These are phyloP conservation scores for Dioszegia crocea DNA, from an alignment of 768 basidiomycete genomes.

Conservation along the genomic window DNA sequence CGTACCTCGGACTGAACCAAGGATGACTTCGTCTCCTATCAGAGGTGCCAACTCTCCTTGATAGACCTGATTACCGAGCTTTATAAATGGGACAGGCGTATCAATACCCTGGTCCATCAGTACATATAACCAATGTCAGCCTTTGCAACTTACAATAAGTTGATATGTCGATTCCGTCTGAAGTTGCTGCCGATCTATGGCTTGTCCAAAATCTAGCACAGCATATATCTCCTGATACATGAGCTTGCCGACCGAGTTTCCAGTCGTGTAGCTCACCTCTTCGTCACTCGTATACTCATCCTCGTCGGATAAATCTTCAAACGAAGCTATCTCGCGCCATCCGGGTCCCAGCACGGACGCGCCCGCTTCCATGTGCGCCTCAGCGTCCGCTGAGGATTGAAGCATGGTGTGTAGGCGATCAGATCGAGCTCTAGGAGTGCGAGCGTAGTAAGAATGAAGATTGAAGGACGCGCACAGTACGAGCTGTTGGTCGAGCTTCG, in stretches of 20 bases:
- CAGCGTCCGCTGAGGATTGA: conserved; percentile 19
- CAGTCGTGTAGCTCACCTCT: conserved; percentile 56
- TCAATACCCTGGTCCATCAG: conserved; percentile 51
- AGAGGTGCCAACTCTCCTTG: conserved; percentile 30
- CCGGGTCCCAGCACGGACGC: conserved; percentile 59
- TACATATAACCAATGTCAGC: neutral
- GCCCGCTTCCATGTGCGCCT: conserved; percentile 21
- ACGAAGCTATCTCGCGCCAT: conserved; percentile 69
- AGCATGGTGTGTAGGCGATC: conserved; percentile 8
- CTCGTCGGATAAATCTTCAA: conserved; percentile 60
- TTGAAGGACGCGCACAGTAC: too few relatives aligned
- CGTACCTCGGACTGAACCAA: conserved; percentile 31
- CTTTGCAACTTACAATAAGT: conserved; percentile 25
- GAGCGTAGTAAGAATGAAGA: too few relatives aligned
- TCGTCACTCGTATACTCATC: conserved; percentile 59
- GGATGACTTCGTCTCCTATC: conserved; percentile 42
- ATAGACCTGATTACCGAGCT: conserved; percentile 35
- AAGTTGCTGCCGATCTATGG: conserved; percentile 28
- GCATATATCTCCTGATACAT: conserved; percentile 64
- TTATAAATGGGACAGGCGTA: conserved; percentile 64
- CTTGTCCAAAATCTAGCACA: conserved; percentile 65
- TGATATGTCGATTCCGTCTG: conserved; percentile 46
- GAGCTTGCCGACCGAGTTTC: neutral
- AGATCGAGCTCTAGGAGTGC: neutral
- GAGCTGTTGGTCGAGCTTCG: too few relatives aligned